Evolutionary conservation across 805 yeast genomes (phyloP), one percentile per base, ranked within the genome.

Genomic region (Yarrowia porcina): DNA sequence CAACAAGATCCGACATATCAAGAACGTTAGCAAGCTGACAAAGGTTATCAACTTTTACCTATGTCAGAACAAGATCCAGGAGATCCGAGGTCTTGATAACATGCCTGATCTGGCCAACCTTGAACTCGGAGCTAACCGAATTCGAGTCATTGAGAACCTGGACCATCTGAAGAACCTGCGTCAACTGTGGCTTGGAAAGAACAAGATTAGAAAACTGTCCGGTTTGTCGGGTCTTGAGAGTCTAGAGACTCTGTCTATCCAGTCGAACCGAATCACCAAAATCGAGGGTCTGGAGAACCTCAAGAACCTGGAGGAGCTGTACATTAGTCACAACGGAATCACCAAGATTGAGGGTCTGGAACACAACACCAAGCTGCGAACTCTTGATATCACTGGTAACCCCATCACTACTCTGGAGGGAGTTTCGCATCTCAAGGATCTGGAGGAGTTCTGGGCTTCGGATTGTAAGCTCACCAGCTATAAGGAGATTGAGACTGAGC

Each of bases 401-500:
- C 77, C 78, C 64, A 79, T 94, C 39, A 68, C 79, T 3, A 80
- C 81, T 57, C 74, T 94, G 42, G 86, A 83, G 64, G 85, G 87
- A 66, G 67, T 94, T 61, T 74, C 78, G 0, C 94, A 88, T 68
- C 79, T 94, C 64, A 73, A 67, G 0, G 70, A 86, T n/a, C 78
- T 94, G 64, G 91, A 97, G 9, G 99, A 94, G 74, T 77, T 94
- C 61, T 94, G 99, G 99, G 90, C 96, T 25, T 88, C 97, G 0
- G 83, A 83, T 69, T 94, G 93, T 73, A 74, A 82, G 68, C 73
- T 94, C 21, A 81, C 83, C 33, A 78, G 83, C 41, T 92, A 89
- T 73, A 84, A 85, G 33, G 86, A 90, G 59, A 76, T 94, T 49
- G 85, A 83, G 59, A 73, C 80, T 20, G 86, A 90, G 71, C 79